phyloP scores from a whole-genome alignment of 1,284 basidiomycete species.

The Tilletiopsis washingtonensis region DNA sequence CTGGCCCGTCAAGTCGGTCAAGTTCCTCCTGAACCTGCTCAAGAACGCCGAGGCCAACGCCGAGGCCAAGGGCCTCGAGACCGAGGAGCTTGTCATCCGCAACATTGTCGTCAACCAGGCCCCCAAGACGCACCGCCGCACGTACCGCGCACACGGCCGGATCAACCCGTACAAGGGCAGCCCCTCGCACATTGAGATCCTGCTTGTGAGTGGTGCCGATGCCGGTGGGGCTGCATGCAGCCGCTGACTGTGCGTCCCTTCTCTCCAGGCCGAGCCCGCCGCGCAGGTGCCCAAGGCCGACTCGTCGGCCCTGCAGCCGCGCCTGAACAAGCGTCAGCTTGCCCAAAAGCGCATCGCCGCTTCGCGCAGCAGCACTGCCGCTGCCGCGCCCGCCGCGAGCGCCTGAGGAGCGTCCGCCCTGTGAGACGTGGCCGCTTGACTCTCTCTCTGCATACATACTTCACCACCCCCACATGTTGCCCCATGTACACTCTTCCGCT shows the following conservation, averaged over 20 bases:
- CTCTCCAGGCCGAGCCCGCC: slow-evolving; percentile 21
- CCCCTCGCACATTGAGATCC: slow-evolving; percentile 82
- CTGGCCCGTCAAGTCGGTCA: slow-evolving; percentile 99
- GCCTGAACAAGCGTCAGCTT: slow-evolving; percentile 45
- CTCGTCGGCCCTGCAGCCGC: slow-evolving; percentile 16
- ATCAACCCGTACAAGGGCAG: slow-evolving; percentile 64
- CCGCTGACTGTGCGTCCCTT: background rate
- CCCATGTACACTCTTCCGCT: too few relatives aligned
- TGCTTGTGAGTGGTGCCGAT: slow-evolving; percentile 15
- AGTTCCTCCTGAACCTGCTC: slow-evolving; percentile 85
- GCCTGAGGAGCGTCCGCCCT: too few relatives aligned
- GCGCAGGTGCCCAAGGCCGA: slow-evolving; percentile 44
- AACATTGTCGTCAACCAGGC: slow-evolving; percentile 98
- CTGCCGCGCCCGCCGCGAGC: background rate
- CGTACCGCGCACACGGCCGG: slow-evolving; percentile 96
- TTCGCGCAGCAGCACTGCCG: slow-evolving; percentile 17
- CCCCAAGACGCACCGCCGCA: slow-evolving; percentile 99
- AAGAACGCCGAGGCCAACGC: slow-evolving; percentile 99
- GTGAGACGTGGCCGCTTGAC: too few relatives aligned
- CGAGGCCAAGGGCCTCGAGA: slow-evolving; percentile 89
- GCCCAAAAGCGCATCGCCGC: slow-evolving; percentile 39
- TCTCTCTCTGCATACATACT: too few relatives aligned
- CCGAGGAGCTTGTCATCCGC: slow-evolving; percentile 87
- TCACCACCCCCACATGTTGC: too few relatives aligned
- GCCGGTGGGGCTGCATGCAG: background rate